A percentile compares a stretch with the other conserved stretches of the same genome.
Conservation (phyloP, 1,284 basidiomycete genomes). For the Psilocybe mexicana region DNA sequence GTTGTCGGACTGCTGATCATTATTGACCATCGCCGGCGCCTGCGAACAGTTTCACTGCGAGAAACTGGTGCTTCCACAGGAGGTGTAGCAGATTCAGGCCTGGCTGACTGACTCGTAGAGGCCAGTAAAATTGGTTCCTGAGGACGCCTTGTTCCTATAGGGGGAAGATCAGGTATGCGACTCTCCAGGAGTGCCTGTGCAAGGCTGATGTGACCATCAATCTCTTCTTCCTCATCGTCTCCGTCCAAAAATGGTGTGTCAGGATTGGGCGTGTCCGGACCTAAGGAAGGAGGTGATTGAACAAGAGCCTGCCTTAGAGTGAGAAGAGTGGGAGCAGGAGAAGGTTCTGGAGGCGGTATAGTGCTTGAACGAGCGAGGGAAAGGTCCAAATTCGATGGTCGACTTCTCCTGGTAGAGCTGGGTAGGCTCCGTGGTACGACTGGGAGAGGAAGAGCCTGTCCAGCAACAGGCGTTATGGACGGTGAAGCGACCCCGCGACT, state of each 20-base stretch:
- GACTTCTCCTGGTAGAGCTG: conserved; percentile 46
- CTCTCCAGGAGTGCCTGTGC: conserved; percentile 76
- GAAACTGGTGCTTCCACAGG: conserved; percentile 44
- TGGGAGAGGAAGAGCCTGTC: conserved; percentile 30
- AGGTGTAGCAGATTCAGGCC: conserved; percentile 46
- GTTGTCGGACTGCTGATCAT: conserved; percentile 35
- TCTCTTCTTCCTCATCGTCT: conserved; percentile 70
- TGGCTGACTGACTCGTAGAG: conserved; percentile 35
- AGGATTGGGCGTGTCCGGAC: conserved; percentile 29
- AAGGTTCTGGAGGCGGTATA: conserved; percentile 48
- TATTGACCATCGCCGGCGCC: conserved; percentile 56
- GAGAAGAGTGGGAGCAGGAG: conserved; percentile 62
- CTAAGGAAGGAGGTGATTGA: conserved; percentile 33
- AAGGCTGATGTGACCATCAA: conserved; percentile 65
- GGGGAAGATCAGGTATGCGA: conserved; percentile 70
- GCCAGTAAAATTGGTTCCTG: conserved; percentile 69
- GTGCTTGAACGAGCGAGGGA: conserved; percentile 43
- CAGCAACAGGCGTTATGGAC: conserved; percentile 26
- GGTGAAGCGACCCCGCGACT: conserved; percentile 25
- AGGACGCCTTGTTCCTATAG: conserved; percentile 59
- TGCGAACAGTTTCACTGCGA: conserved; percentile 23
- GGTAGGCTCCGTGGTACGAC: conserved; percentile 33
- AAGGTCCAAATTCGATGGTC: conserved; percentile 68
- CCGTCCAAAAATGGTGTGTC: conserved; percentile 44
- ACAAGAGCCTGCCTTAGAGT: conserved; percentile 63